Conservation (phyloP, 176 grass and related monocot species). For the Neostapfia colusana region DNA sequence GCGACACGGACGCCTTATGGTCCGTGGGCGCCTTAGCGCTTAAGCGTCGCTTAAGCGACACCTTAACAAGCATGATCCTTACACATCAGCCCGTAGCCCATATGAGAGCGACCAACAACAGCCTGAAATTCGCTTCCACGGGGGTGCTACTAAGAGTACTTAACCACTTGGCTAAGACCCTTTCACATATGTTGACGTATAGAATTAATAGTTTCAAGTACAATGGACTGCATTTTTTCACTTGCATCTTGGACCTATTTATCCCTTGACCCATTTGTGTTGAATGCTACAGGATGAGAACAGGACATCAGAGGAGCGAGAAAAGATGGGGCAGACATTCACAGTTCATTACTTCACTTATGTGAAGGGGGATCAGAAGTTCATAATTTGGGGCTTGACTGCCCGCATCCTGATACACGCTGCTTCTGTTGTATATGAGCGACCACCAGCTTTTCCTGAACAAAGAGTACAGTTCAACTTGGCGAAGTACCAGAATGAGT, state of each 20-base stretch:
- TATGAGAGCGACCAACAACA: too few relatives aligned
- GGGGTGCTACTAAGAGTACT: too few relatives aligned
- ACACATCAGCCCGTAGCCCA: too few relatives aligned
- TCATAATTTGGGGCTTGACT: slow-evolving; percentile 66
- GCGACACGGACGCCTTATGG: too few relatives aligned
- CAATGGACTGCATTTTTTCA: not conserved
- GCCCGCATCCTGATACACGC: slow-evolving; percentile 69
- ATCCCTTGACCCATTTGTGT: not conserved
- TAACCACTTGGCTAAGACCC: too few relatives aligned
- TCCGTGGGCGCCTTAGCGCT: too few relatives aligned
- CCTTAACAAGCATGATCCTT: too few relatives aligned
- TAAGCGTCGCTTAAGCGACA: too few relatives aligned
- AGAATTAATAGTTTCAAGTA: not conserved
- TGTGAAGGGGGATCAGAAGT: slow-evolving; percentile 36
- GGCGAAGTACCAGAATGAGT: slow-evolving; percentile 36
- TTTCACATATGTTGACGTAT: not conserved
- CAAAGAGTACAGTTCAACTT: slow-evolving; percentile 52
- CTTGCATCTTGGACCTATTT: not conserved
- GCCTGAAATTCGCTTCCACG: too few relatives aligned
- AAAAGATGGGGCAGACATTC: slow-evolving; percentile 65
- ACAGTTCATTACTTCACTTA: slow-evolving; percentile 65
- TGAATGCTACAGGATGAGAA: slow-evolving; percentile 49
- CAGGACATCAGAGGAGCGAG: slow-evolving; percentile 53
- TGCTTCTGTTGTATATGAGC: slow-evolving; percentile 58
- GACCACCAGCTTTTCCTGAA: slow-evolving; percentile 53